Evolutionary conservation across 1,284 basidiomycete genomes (phyloP), one percentile per base, ranked within the genome.

Genomic region (Austroboletus niveus): DNA sequence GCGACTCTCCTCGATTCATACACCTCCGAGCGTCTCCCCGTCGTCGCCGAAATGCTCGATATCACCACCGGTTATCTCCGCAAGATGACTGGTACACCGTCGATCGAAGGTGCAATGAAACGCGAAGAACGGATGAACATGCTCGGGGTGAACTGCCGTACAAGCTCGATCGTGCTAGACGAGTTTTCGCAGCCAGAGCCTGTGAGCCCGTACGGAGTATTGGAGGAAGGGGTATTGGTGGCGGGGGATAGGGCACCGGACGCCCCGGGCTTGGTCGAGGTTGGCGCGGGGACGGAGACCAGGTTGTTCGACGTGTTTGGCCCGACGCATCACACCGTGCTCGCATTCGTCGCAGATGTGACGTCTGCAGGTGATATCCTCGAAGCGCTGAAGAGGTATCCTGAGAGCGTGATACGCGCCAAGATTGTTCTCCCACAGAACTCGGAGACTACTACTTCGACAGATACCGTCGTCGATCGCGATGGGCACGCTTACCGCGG

Each of bases 1-100:
- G 17, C 39, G 1, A 55, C 62, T 2, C 63, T 76, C 11, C 64
- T 76, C 3, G 59, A 66, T 2, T 67, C 72, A 0, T 73, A 74
- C 50, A 63, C 60, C n/a, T 22, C 57, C 3, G 75, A 74, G 42
- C 75, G 72, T 17, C 49, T 69, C 9, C 75, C 72, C 0, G 69
- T 75, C 15, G 68, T 75, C 35, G 65, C 69, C 0, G 66, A 72
- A 42, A 75, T 76, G 70, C 63, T 65, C 6, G 32, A 56, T 31
- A 46, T 70, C 35, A 61, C 62, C 15, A 66, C 59, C 1, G 42
- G 47, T 1, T 31, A 64, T 7, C 32, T 56, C 1, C 14, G 47
- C 30, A 29, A 46, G 2, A 4, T 48, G 1, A 42, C 15, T 6
- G 7, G 36, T 0, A 29, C 15, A 0, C 14, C 24, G 12, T 45